Evolutionary conservation across 768 basidiomycete genomes (phyloP).

Genomic region (Agaricus blazei): DNA sequence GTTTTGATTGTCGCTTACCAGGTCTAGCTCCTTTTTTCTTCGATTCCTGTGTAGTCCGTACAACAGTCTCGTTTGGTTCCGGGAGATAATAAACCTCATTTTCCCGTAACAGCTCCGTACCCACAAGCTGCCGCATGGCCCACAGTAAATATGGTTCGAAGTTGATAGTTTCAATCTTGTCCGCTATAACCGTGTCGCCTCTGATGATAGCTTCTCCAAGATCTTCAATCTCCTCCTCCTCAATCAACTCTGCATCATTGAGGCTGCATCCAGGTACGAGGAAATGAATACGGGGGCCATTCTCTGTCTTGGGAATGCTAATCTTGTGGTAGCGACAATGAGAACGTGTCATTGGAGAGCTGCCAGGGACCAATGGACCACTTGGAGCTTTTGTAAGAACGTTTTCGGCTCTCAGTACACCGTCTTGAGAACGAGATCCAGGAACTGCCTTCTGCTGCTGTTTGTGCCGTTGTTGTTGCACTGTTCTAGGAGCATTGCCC

Average conservation of each 20-base stretch:
- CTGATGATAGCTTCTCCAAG: conserved; percentile 51
- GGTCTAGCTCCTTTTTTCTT: background rate
- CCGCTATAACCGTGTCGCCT: conserved; percentile 42
- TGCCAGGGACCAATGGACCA: conserved; percentile 18
- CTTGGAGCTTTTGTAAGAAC: conserved; percentile 15
- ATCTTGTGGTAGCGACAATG: conserved; percentile 69
- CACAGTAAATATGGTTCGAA: conserved; percentile 52
- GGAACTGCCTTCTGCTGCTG: conserved; percentile 4
- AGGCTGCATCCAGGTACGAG: conserved; percentile 68
- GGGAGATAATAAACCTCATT: conserved; percentile 64
- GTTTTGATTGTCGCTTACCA: background rate
- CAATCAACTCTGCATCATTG: conserved; percentile 49
- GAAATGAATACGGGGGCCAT: conserved; percentile 51
- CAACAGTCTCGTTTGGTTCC: conserved; percentile 37
- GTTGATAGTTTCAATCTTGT: conserved; percentile 44
- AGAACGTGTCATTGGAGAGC: conserved; percentile 58
- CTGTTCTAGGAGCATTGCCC: conserved; percentile 5
- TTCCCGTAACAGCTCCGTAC: conserved; percentile 59
- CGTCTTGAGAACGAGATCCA: background rate
- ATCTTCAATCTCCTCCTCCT: conserved; percentile 56
- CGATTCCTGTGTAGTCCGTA: conserved; percentile 14
- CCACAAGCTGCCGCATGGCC: conserved; percentile 55
- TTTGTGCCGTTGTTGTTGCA: conserved; percentile 8
- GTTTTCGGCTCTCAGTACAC: conserved; percentile 2
- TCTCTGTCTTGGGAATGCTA: conserved; percentile 52